phyloP scores from a whole-genome alignment of 2,329 filamentous ascomycete species.

The Aspergillus sclerotialis region DNA sequence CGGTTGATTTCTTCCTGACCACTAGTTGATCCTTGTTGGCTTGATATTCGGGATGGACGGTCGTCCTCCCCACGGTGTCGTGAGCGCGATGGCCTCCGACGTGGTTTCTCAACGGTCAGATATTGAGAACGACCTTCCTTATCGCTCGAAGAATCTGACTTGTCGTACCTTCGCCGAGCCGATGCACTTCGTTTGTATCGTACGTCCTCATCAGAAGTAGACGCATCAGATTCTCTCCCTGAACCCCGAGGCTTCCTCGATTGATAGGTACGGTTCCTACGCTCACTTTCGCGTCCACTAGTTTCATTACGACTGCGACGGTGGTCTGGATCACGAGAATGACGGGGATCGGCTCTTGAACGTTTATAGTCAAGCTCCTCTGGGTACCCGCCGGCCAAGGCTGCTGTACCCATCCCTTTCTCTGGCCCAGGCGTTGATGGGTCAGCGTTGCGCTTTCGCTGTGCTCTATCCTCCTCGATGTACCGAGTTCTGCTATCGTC shows the following conservation, averaged over 20 bases:
- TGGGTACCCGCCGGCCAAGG: conserved; percentile 28
- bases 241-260: conserved; percentile 15
- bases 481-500: conserved; percentile 13
- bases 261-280: conserved; percentile 11
- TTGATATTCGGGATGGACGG: conserved; percentile 8
- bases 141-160: conserved; percentile 20
- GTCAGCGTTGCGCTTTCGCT: conserved; percentile 11
- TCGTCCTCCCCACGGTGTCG: conserved; percentile 13
- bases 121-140: conserved; percentile 12
- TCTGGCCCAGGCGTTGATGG: conserved; percentile 9
- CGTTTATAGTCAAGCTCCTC: conserved; percentile 25
- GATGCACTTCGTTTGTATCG: conserved; percentile 22
- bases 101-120: conserved; percentile 15
- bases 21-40: conserved; percentile 11
- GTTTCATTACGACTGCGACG: conserved; percentile 10
- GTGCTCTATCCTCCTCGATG: conserved; percentile 14
- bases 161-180: conserved; percentile 16
- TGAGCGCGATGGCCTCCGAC: conserved; percentile 18
- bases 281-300: no score
- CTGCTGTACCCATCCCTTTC: conserved; percentile 30
- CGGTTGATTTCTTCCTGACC: conserved; percentile 18
- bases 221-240: conserved; percentile 21
- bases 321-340: conserved; percentile 15
- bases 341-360: conserved; percentile 16
- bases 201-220: conserved; percentile 27